Base-by-base conservation (phyloP, 345 rosid species). In the Eucalyptus regnans region DNA sequence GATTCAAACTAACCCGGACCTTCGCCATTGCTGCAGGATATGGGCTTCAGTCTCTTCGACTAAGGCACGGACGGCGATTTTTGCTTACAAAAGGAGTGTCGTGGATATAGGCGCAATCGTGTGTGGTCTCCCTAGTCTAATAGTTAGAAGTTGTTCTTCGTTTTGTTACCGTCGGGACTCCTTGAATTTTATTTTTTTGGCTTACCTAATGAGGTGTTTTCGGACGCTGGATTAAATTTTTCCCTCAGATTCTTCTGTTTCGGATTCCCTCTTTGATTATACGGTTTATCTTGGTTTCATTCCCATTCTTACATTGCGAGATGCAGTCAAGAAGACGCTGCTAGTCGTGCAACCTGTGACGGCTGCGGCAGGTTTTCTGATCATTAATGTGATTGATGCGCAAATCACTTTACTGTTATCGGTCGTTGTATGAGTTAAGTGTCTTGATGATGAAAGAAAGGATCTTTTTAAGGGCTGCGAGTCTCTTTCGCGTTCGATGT, bases 21-120 rank as follows among this genome's bases (percentile, higher is more conserved):
- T 33, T 87, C 11, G 15, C 31, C 31, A 37, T 86, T 66, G 29
- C 64, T 92, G 93, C 95, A 95, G 96, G 96, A 95, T 66, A 93
- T 94, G 96, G 96, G 96, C 23, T 93, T 94, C 92, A 89, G 94
- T 91, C 92, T 94, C 18, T 95, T 95, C 52, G 96, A 95, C 90
- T 95, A 93, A 88, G 44, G 46, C 48, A 20, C 15, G 7, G 84
- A 41, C 0, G 48, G 15, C 15, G 1, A 76, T 76, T 41, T 76
- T 76, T 76, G 84, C 84, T 76, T 22, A 76, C 48, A 12, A 76
- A 41, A 76, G 84, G 29, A 76, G 84, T 76, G 84, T 76, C 84
- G 0, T 76, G 84, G 84, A 76, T 76, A 76, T 76, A 76, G 84
- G 27, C 29, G 3, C 48, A 11, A 76, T 76, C 41, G 84, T 11